Conservation (phyloP, 1,284 basidiomycete genomes). For the Apiotrichum mycotoxinovorans region DNA sequence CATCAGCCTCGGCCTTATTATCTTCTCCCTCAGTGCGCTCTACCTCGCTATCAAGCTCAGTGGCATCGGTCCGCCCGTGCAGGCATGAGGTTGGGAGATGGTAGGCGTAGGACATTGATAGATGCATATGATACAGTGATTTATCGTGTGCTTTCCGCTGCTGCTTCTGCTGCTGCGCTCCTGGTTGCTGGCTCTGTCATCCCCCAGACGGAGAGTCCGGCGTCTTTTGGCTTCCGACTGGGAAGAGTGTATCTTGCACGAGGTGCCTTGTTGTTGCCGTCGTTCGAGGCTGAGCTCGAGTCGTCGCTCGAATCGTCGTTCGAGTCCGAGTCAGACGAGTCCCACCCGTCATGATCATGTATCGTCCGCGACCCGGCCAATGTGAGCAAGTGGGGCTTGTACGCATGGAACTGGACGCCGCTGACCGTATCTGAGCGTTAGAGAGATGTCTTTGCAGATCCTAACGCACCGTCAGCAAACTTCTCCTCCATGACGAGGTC, state of each 20-base stretch:
- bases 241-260: background rate
- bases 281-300: background rate
- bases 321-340: conserved; percentile 3
- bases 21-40: conserved; percentile 3
- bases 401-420: conserved; percentile 44
- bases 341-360: background rate
- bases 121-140: conserved; percentile 6
- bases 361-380: conserved; percentile 32
- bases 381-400: conserved; percentile 35
- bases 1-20: conserved; percentile 10
- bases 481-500: conserved; percentile 14
- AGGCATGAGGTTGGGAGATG: background rate
- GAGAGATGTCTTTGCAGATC: too few species aligned
- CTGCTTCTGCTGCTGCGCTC: background rate
- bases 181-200: background rate
- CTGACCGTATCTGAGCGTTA: conserved; percentile 37
- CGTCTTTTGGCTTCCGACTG: background rate
- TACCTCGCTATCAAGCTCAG: conserved; percentile 7
- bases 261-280: too few species aligned
- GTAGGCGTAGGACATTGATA: background rate
- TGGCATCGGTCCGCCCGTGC: background rate
- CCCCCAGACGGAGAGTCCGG: conserved; percentile 11
- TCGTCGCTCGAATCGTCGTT: background rate
- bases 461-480: conserved; percentile 22
- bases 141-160: background rate